phyloP scores from a whole-genome alignment of 2,329 filamentous ascomycete genomes.

The Aspergillus sp. region DNA sequence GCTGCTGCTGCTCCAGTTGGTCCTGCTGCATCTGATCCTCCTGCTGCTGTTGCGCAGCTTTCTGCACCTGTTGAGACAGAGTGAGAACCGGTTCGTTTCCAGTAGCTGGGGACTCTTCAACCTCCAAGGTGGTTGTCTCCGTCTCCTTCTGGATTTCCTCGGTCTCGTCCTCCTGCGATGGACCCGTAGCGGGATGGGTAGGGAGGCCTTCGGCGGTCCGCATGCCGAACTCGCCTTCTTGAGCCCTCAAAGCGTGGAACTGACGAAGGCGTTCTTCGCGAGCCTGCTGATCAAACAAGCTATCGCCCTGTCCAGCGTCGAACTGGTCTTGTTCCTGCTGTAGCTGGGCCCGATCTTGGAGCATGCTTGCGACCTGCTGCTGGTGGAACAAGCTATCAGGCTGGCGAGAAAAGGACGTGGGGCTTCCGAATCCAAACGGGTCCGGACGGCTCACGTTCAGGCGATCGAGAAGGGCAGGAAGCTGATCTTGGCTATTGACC shows the following conservation, averaged over 20 bases:
- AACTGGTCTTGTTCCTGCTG: slow-evolving; percentile 59
- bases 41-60: slow-evolving; percentile 50
- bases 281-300: slow-evolving; percentile 46
- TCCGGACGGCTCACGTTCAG: slow-evolving; percentile 55
- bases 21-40: slow-evolving; percentile 22
- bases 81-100: slow-evolving; percentile 54
- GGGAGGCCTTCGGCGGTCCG: slow-evolving; percentile 36
- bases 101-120: too few relatives aligned
- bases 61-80: slow-evolving; percentile 78
- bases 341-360: slow-evolving; percentile 57
- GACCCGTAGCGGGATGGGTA: slow-evolving; percentile 33
- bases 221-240: slow-evolving; percentile 54
- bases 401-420: slow-evolving; percentile 45
- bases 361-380: slow-evolving; percentile 56
- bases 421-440: slow-evolving; percentile 45
- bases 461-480: slow-evolving; percentile 60
- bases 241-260: slow-evolving; percentile 73
- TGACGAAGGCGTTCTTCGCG: slow-evolving; percentile 70
- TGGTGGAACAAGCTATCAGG: slow-evolving; percentile 44
- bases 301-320: slow-evolving; percentile 37
- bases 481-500: slow-evolving; percentile 65
- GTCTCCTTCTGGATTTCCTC: slow-evolving; percentile 14
- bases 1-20: slow-evolving; percentile 25
- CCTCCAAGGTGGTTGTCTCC: too few relatives aligned
- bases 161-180: slow-evolving; percentile 22